Percentiles rank a stretch among this genome's conserved stretches.
These are phyloP conservation scores for Lecanicillium sp. DNA, from an alignment of 2,329 filamentous ascomycete species.

Conservation along the genomic window DNA sequence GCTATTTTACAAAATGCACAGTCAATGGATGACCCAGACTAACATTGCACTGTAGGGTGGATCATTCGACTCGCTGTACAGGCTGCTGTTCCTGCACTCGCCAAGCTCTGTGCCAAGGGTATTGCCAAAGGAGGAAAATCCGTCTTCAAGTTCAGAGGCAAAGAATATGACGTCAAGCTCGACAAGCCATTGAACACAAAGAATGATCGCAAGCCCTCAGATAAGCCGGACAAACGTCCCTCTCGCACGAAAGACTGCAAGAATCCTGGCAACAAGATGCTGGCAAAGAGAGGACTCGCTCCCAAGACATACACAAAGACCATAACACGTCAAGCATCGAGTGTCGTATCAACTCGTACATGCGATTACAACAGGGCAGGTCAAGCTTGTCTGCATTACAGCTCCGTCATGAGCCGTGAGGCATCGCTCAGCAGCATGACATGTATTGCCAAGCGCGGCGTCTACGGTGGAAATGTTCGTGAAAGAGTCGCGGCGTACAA, in stretches of 20 bases:
- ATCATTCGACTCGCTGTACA: slow-evolving; percentile 12
- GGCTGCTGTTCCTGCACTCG: slow-evolving; percentile 21
- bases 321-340: too few species aligned
- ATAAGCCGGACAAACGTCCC: neutral
- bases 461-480: too few species aligned
- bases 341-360: too few species aligned
- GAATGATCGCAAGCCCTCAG: neutral
- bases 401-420: slow-evolving; percentile 3
- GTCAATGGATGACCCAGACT: too few species aligned
- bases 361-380: neutral
- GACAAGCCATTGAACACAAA: slow-evolving; percentile 2
- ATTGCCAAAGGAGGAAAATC: slow-evolving; percentile 24
- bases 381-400: slow-evolving; percentile 7
- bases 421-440: neutral
- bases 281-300: too few species aligned
- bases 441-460: slow-evolving; percentile 2
- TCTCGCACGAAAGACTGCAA: neutral
- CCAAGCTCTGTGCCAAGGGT: slow-evolving; percentile 21
- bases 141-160: slow-evolving; percentile 5
- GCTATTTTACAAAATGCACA: too few species aligned
- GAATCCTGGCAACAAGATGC: neutral
- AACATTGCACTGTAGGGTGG: slow-evolving; percentile 8
- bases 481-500: slow-evolving; percentile 2
- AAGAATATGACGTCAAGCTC: slow-evolving; percentile 3
- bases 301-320: too few species aligned